Conservation (phyloP, 2,329 filamentous ascomycete species). For the Talaromyces sp. region DNA sequence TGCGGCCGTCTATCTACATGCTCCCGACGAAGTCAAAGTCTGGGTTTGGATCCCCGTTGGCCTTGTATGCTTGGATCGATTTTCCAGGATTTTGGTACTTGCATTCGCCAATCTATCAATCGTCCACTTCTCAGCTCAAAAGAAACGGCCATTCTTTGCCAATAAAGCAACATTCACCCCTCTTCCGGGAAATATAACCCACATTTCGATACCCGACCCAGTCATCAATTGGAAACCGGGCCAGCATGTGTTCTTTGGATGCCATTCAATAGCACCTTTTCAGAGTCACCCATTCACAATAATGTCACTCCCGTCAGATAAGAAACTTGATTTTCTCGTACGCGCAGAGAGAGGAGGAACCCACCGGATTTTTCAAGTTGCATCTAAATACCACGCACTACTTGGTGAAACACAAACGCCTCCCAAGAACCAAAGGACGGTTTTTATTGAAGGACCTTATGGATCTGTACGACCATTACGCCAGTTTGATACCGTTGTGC, state of each 20-base stretch:
- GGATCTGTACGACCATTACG: slow-evolving; percentile 48
- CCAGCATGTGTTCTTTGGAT: slow-evolving; percentile 60
- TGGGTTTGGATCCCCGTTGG: slow-evolving; percentile 47
- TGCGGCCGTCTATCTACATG: slow-evolving; percentile 46
- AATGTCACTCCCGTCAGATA: slow-evolving; percentile 52
- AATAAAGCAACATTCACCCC: slow-evolving; percentile 45
- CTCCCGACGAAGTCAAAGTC: slow-evolving; percentile 38
- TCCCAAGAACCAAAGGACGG: slow-evolving; percentile 24
- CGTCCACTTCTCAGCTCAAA: slow-evolving; percentile 27
- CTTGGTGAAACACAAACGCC: slow-evolving; percentile 17
- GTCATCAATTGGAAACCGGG: slow-evolving; percentile 57
- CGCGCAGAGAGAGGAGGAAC: slow-evolving; percentile 53
- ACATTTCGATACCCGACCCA: slow-evolving; percentile 52
- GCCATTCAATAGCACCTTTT: slow-evolving; percentile 52
- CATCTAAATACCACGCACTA: slow-evolving; percentile 36
- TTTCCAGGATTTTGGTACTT: slow-evolving; percentile 31
- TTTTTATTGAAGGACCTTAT: slow-evolving; percentile 54
- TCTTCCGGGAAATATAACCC: slow-evolving; percentile 52
- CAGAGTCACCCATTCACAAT: slow-evolving; percentile 65
- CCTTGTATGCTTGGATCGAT: slow-evolving; percentile 43
- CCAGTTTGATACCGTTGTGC: slow-evolving; percentile 58
- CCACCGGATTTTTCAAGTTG: slow-evolving; percentile 47
- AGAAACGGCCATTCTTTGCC: slow-evolving; percentile 26
- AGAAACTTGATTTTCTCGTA: slow-evolving; percentile 54
- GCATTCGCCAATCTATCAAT: slow-evolving; percentile 39